Percentiles rank a stretch among this genome's conserved stretches.
Conservation (phyloP, 2,329 filamentous ascomycete genomes). For the Microcera coccophila region DNA sequence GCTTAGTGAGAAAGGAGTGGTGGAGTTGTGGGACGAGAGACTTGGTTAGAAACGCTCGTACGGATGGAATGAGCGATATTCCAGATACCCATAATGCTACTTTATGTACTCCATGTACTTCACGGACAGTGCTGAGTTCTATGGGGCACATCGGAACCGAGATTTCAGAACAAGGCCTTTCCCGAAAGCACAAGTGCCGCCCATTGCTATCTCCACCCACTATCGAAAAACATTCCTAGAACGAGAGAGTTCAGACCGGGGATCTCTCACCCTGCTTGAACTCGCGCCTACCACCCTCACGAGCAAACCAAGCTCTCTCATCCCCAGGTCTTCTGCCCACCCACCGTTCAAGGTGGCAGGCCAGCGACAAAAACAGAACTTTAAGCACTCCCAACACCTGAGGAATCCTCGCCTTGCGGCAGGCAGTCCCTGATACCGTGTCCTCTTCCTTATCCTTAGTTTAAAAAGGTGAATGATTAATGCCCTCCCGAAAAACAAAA, state of each 20-base stretch:
- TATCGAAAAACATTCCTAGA: conserved; percentile 17
- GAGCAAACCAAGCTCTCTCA: background rate
- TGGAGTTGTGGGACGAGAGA: conserved; percentile 71
- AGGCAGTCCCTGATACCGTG: conserved; percentile 11
- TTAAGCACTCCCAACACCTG: background rate
- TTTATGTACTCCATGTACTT: conserved; percentile 1
- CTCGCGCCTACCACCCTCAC: background rate
- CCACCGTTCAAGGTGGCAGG: background rate
- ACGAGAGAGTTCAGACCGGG: conserved; percentile 1
- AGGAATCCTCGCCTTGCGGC: conserved; percentile 26
- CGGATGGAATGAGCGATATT: background rate
- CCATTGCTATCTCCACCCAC: conserved; percentile 23
- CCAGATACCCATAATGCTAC: conserved; percentile 18
- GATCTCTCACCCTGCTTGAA: background rate
- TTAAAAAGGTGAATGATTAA: conserved; percentile 6
- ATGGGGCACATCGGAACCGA: background rate
- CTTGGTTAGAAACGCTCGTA: conserved; percentile 36
- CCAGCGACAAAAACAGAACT: background rate
- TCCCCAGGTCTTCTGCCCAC: background rate
- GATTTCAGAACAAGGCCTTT: conserved; percentile 20
- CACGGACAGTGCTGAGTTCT: background rate
- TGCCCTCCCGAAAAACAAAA: conserved; percentile 10
- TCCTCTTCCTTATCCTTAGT: background rate
- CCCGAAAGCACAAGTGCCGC: conserved; percentile 27
- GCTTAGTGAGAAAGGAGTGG: conserved; percentile 65